A percentile compares a stretch with the other conserved stretches of the same genome.
Conservation (phyloP, 2,329 filamentous ascomycete genomes). For the Cordyceps pruinosa region DNA sequence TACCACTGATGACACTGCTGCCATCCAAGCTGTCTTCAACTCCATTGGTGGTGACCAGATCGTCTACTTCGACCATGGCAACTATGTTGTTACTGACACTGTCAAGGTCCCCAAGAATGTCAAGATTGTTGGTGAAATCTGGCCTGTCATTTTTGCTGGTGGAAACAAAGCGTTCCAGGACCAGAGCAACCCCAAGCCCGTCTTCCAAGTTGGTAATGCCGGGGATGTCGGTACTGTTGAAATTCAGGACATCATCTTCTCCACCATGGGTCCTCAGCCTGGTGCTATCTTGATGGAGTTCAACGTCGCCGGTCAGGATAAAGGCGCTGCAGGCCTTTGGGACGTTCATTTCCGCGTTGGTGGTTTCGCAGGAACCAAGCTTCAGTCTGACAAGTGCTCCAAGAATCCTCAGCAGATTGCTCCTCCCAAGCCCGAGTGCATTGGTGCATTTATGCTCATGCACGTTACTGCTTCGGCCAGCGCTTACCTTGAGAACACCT, state of each 20-base stretch:
- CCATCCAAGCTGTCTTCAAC: slow-evolving; percentile 73
- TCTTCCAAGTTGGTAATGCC: slow-evolving; percentile 73
- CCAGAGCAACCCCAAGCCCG: slow-evolving; percentile 67
- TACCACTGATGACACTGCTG: slow-evolving; percentile 74
- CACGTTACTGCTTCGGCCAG: slow-evolving; percentile 57
- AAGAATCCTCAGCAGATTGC: slow-evolving; percentile 65
- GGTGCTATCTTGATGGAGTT: slow-evolving; percentile 89
- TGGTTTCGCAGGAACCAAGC: slow-evolving; percentile 73
- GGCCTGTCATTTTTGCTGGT: slow-evolving; percentile 80
- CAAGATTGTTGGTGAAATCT: slow-evolving; percentile 86
- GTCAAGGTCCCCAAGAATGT: slow-evolving; percentile 69
- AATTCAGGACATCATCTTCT: slow-evolving; percentile 80
- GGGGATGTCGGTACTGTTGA: slow-evolving; percentile 77
- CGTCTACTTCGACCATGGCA: slow-evolving; percentile 69
- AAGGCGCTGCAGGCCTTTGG: slow-evolving; percentile 77
- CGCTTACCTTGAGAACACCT: slow-evolving; percentile 80
- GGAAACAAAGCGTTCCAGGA: slow-evolving; percentile 66
- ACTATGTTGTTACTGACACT: slow-evolving; percentile 64
- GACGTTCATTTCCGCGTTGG: slow-evolving; percentile 94
- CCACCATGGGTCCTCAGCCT: slow-evolving; percentile 74
- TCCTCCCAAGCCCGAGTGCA: slow-evolving; percentile 57
- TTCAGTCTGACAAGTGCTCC: slow-evolving; percentile 72
- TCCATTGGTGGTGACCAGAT: slow-evolving; percentile 56
- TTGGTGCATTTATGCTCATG: slow-evolving; percentile 65
- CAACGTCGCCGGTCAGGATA: slow-evolving; percentile 65